phyloP scores from a whole-genome alignment of 495 filamentous ascomycete genomes.

The Penicillium paxilli region DNA sequence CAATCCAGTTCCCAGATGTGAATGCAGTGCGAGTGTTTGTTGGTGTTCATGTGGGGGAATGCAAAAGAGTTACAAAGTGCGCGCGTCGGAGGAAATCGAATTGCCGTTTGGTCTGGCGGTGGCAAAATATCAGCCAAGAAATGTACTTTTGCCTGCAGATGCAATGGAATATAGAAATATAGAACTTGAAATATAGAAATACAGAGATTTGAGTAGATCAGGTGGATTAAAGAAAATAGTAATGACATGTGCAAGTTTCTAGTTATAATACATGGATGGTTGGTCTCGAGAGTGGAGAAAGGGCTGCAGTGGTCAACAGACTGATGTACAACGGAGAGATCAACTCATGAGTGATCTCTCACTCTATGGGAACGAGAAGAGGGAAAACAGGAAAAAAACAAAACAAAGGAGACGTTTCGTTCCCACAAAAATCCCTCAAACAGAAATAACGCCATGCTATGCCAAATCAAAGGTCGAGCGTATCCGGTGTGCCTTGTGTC shows the following conservation, averaged over 20 bases:
- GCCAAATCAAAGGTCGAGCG: constrained; percentile 34
- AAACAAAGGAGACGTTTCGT: constrained; percentile 15
- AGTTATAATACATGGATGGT: constrained; percentile 30
- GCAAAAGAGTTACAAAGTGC: neutral
- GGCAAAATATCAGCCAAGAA: too few species aligned
- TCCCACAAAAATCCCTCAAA: constrained; percentile 29
- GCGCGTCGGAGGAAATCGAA: neutral
- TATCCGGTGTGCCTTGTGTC: constrained; percentile 1
- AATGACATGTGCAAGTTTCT: constrained; percentile 26
- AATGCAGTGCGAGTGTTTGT: neutral
- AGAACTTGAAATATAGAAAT: neutral
- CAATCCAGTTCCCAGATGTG: too few species aligned
- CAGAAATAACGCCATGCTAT: constrained; percentile 52
- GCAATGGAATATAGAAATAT: neutral
- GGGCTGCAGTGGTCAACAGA: neutral
- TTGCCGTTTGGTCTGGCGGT: constrained; percentile 13
- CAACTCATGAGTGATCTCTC: constrained; percentile 17
- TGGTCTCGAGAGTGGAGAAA: constrained; percentile 33
- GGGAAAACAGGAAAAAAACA: neutral
- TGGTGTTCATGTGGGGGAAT: neutral
- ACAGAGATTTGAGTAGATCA: neutral
- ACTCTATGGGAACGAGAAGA: constrained; percentile 15
- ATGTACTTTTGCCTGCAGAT: neutral
- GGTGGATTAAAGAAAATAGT: neutral
- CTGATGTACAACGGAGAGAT: constrained; percentile 26